Percentiles rank a stretch among this genome's conserved stretches.
Conservation (phyloP, 78 protist genomes). For the Polysphondylium violaceum region DNA sequence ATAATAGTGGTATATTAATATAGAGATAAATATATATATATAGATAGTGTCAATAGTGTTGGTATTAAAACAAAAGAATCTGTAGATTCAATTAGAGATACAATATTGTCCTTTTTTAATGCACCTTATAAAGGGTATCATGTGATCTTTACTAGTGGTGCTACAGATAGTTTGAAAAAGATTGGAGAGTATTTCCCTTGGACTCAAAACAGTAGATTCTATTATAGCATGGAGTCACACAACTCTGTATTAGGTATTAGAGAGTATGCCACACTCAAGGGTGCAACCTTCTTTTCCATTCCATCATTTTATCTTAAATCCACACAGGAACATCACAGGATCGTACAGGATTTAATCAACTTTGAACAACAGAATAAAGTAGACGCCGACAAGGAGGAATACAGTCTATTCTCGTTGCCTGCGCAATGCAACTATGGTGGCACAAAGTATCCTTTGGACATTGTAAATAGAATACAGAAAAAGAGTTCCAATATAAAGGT, state of each 20-base stretch:
- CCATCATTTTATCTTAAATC: constrained; percentile 27
- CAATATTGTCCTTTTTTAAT: constrained; percentile 59
- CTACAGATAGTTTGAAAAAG: constrained; percentile 85
- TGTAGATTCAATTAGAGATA: constrained; percentile 36
- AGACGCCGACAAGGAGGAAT: not conserved
- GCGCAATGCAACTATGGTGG: constrained; percentile 82
- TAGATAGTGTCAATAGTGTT: constrained; percentile 40
- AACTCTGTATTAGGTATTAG: constrained; percentile 91
- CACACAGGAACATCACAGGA: not conserved
- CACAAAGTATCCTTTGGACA: constrained; percentile 43
- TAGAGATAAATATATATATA: not conserved
- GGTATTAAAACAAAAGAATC: constrained; percentile 26
- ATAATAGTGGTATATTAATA: not conserved
- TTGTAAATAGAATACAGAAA: constrained; percentile 27
- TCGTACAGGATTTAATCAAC: too few species aligned
- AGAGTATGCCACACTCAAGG: constrained; percentile 71
- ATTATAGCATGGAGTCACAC: constrained; percentile 78
- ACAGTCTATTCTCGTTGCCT: constrained; percentile 71
- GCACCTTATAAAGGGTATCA: constrained; percentile 82
- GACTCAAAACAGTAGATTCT: constrained; percentile 32
- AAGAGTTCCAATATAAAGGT: constrained; percentile 23
- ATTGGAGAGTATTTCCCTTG: constrained; percentile 92
- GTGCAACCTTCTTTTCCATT: constrained; percentile 7
- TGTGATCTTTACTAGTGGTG: constrained; percentile 91
- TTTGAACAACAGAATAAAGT: not conserved